Evolutionary conservation across 768 basidiomycete genomes (phyloP), one percentile per base, ranked within the genome.

Genomic region (Phanerodontia chrysosporium): DNA sequence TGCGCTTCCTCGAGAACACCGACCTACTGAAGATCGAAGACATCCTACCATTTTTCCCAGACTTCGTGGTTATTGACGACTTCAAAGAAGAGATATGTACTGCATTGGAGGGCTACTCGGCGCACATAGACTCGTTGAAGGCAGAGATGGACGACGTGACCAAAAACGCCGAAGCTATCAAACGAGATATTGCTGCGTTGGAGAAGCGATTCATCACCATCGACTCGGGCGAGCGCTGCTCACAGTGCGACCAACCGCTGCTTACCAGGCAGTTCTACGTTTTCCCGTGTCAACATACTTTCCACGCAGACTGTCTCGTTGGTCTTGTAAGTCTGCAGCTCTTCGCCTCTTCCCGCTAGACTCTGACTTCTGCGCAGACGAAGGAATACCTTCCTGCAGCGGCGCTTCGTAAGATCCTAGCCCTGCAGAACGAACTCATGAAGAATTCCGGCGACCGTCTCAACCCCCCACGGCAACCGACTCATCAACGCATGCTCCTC

Each of bases 21-120:
- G 87, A 92, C 65, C 75, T 98, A 35, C 83, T 99, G 69, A 98
- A 98, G 74, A 96, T 99, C 63, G 97, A 99, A 70, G 97, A 99
- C 69, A 97, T 99, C 61, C 76, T 99, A 18, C 97, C 97, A 5
- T 99, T 98, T 86, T 98, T 99, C 85, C 96, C 97, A 1, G 96
- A 98, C 74, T 99, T 99, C 69, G 94, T 96, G 13, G 92, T 98
- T 59, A 98, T 99, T 64, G 97, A 98, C 70, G 97, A 98, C 70
- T 98, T 99, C 82, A 99, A 99, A 72, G 92, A 96, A 66, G 96
- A 98, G 74, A 98, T 98, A 64, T 96, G 95, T 51, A 87, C 88
- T 60, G 97, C 97, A 0, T 76, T 99, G 63, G 96, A 99, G 70
- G 90, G 90, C 1, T 98, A 98, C 70, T 92, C 92, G 44, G 82